Conservation (phyloP, 2,329 filamentous ascomycete species). For the Stachybotrys chlorohalonatus region DNA sequence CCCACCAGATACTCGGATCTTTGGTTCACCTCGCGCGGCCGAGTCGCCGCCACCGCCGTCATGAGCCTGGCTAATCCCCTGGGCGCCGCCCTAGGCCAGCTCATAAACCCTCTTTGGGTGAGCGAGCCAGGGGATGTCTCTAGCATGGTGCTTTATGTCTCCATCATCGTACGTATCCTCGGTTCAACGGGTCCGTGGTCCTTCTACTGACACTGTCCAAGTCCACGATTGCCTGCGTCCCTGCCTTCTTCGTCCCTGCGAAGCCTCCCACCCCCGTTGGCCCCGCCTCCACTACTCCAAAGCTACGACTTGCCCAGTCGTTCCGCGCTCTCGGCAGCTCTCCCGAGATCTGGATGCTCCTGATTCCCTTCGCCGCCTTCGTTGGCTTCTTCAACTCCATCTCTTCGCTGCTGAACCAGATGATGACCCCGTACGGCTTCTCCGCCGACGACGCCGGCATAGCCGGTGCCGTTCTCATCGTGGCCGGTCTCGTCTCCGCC, state of each 20-base stretch:
- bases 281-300: slow-evolving; percentile 53
- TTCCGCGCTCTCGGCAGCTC: slow-evolving; percentile 43
- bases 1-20: slow-evolving; percentile 87
- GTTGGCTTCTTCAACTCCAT: slow-evolving; percentile 91
- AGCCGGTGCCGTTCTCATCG: slow-evolving; percentile 78
- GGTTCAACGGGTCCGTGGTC: not conserved
- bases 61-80: slow-evolving; percentile 83
- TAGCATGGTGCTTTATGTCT: slow-evolving; percentile 73
- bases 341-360: slow-evolving; percentile 69
- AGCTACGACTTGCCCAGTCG: slow-evolving; percentile 42
- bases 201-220: slow-evolving; percentile 9
- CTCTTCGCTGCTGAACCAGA: slow-evolving; percentile 82
- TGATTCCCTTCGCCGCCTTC: slow-evolving; percentile 74
- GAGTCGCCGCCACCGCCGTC: slow-evolving; percentile 80
- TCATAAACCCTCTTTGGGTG: slow-evolving; percentile 75
- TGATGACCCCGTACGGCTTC: slow-evolving; percentile 80
- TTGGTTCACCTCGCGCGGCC: slow-evolving; percentile 82
- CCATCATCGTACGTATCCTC: slow-evolving; percentile 62
- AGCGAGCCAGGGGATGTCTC: slow-evolving; percentile 56
- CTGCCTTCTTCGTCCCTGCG: slow-evolving; percentile 73
- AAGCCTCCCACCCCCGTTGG: slow-evolving; percentile 69
- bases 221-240: slow-evolving; percentile 47
- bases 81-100: slow-evolving; percentile 78
- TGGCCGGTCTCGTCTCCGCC: slow-evolving; percentile 71
- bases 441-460: slow-evolving; percentile 79